phyloP scores from a whole-genome alignment of 148 eudicot species.

The Persicaria maculosa region DNA sequence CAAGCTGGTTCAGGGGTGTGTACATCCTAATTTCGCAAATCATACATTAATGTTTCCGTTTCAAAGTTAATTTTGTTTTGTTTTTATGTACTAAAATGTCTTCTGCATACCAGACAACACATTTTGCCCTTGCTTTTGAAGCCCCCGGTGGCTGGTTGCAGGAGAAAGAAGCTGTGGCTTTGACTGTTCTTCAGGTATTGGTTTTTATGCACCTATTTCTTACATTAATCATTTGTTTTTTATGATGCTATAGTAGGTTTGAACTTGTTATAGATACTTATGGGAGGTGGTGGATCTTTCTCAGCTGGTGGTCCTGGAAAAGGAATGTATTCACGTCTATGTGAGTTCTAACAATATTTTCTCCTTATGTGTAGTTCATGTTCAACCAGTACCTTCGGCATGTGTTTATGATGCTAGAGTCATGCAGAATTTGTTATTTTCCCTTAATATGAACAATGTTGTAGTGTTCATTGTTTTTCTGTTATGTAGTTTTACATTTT shows the following conservation, averaged over 20 bases:
- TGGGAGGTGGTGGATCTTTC: constrained; percentile 99
- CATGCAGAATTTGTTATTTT: too few species aligned
- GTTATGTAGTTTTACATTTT: too few species aligned
- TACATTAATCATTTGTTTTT: neutral
- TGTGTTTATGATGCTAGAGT: too few species aligned
- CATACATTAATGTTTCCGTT: neutral
- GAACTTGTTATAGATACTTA: constrained; percentile 52
- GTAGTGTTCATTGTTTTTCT: too few species aligned
- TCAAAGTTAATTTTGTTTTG: neutral
- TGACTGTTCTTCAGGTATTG: constrained; percentile 82
- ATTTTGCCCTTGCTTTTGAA: constrained; percentile 92
- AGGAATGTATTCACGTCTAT: constrained; percentile 95
- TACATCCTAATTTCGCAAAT: constrained; percentile 7
- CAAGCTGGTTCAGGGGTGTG: constrained; percentile 80
- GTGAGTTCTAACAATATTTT: constrained; percentile 36
- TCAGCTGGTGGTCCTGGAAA: constrained; percentile 99
- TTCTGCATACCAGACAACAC: constrained; percentile 39
- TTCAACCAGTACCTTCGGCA: too few species aligned
- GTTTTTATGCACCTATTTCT: neutral
- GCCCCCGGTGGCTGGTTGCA: constrained; percentile 83
- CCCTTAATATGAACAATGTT: neutral
- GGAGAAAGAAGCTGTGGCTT: constrained; percentile 62
- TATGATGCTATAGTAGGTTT: neutral
- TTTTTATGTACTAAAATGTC: neutral
- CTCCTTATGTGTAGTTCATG: too few species aligned